These are phyloP conservation scores for Phaseolus coccineus DNA, from an alignment of 331 rosid genomes.

Conservation along the genomic window DNA sequence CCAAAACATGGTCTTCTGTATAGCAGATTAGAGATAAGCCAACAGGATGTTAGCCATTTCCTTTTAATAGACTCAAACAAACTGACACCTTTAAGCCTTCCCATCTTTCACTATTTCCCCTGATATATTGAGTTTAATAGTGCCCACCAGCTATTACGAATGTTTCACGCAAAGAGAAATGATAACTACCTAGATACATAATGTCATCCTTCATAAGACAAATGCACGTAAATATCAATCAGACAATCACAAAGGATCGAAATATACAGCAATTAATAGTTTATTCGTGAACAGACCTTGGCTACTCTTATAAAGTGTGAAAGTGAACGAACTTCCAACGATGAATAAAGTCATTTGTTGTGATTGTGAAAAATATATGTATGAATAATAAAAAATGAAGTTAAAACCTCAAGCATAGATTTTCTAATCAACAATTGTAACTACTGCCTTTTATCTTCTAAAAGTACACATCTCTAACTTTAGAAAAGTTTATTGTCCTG, in stretches of 20 bases:
- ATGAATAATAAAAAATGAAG: background rate
- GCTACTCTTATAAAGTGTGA: background rate
- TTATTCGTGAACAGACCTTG: background rate
- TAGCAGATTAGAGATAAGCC: slow-evolving; percentile 22
- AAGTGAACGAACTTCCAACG: background rate
- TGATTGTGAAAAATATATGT: background rate
- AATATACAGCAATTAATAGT: background rate
- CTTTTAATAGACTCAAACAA: slow-evolving; percentile 3
- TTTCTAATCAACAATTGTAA: background rate
- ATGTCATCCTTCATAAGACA: slow-evolving; percentile 13
- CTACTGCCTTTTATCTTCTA: background rate
- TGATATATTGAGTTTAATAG: slow-evolving; percentile 7
- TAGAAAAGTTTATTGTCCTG: background rate
- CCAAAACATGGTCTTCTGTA: slow-evolving; percentile 18
- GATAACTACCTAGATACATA: background rate
- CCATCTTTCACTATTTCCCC: slow-evolving; percentile 17
- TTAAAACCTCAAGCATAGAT: background rate
- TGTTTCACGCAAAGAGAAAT: slow-evolving; percentile 6
- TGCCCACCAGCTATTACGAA: background rate
- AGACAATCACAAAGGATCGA: background rate
- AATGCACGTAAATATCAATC: slow-evolving; percentile 12
- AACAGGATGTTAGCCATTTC: slow-evolving; percentile 20
- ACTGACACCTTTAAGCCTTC: slow-evolving; percentile 25
- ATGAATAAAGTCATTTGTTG: background rate
- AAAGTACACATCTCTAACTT: background rate